Evolutionary conservation across 2,329 filamentous ascomycete genomes (phyloP), one percentile per base, ranked within the genome.

Genomic region (Cytospora mali): DNA sequence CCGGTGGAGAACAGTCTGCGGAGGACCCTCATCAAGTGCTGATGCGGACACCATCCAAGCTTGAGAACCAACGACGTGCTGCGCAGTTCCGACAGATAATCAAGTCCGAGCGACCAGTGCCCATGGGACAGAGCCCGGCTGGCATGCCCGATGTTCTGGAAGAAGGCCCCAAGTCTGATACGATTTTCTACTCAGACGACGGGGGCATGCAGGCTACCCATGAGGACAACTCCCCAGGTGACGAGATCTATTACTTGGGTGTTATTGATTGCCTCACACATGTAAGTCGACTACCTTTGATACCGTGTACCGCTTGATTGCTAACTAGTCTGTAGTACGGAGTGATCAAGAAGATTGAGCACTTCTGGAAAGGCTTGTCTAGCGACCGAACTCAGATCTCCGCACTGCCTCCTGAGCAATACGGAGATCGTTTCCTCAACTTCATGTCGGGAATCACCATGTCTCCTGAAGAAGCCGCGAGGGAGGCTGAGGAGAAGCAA

Each of bases 221-320:
- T 72, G 93, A 97, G 75, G 88, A 97, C 75, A 90, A 96, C 66
- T 79, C 81, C 18, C 87, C 91, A 1, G 93, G 90, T 2, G 92
- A 97, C 60, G 92, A 97, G 76, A 93, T 99, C 49, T 99, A 99
- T 76, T 99, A 99, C 74, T 86, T 99, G 9, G 96, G 95, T 39
- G 96, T 99, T 70, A 99, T 99, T 75, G 95, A 99, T 77, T 99
- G 95, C 75, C 81, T 99, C 71, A 99, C 95, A 70, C 92, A 97
- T 75, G 93, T 96, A 84, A 86, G 91, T 85, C 58, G 35, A 39
- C 7, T 4, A 16, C 51, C 14, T 4, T 16, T 33, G 6, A n/a
- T 16, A 2, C 49, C 13, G 42, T 14, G 9, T 2, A 27, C 11
- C 1, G 6, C 3, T 18, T n/a, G 23, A 16, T 48, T 56, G 28